phyloP scores from a whole-genome alignment of 768 basidiomycete species.

The Candolleomyces efflorescens region DNA sequence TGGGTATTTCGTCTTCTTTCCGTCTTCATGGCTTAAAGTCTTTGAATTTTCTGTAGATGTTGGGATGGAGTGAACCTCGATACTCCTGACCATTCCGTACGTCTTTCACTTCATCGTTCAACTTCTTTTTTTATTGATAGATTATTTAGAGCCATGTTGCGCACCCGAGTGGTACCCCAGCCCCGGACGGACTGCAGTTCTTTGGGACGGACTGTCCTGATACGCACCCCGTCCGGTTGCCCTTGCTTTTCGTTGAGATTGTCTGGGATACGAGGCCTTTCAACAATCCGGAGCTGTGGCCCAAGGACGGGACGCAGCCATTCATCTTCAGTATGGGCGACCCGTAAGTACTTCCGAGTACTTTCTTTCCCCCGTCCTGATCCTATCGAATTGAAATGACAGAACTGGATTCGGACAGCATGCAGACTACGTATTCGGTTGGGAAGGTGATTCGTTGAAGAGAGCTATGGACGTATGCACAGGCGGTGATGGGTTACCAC shows the following conservation, averaged over 20 bases:
- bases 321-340: constrained; percentile 12
- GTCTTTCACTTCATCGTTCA: no score
- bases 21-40: background rate
- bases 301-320: constrained; percentile 5
- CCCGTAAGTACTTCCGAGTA: background rate
- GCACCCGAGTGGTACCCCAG: background rate
- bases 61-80: constrained; percentile 2
- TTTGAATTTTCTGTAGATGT: background rate
- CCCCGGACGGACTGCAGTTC: background rate
- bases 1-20: background rate
- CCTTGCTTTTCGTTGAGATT: constrained; percentile 8
- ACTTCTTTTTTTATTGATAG: background rate
- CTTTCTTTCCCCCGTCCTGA: background rate
- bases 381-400: no score
- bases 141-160: background rate
- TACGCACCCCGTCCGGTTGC: constrained; percentile 5
- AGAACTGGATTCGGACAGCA: constrained; percentile 1
- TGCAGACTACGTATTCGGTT: background rate
- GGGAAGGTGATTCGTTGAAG: background rate
- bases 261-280: constrained; percentile 9
- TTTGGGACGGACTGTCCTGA: constrained; percentile 2
- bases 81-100: background rate
- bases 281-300: constrained; percentile 3
- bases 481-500: background rate
- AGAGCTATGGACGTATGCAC: background rate